Evolutionary conservation across 176 grass and related monocot genomes (phyloP).

Genomic region (Aegilops bicornis): DNA sequence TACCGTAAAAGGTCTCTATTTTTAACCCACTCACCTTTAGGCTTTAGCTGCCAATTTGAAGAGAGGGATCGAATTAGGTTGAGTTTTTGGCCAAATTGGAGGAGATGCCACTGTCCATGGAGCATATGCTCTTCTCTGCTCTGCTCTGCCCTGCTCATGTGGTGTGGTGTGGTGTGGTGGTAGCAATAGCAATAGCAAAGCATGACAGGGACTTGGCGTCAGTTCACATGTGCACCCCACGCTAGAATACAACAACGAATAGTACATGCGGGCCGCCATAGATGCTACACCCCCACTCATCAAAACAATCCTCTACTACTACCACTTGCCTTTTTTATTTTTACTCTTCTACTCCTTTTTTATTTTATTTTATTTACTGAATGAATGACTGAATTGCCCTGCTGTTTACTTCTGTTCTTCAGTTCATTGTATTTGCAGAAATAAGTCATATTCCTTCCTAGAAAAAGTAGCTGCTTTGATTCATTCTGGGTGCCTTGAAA

Average conservation of each 20-base stretch:
- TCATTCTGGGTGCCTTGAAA: not conserved
- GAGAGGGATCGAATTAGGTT: slow-evolving; percentile 13
- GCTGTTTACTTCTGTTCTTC: not conserved
- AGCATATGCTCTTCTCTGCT: slow-evolving; percentile 9
- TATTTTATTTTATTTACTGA: not conserved
- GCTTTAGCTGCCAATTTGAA: slow-evolving; percentile 1
- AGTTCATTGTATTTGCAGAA: not conserved
- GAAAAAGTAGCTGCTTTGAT: not conserved
- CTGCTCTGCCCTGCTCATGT: not conserved
- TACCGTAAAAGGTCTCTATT: no score
- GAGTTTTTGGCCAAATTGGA: slow-evolving; percentile 21
- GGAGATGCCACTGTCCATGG: slow-evolving; percentile 15
- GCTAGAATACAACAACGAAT: not conserved
- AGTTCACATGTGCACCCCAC: slow-evolving; percentile 33
- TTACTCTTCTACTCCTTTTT: not conserved
- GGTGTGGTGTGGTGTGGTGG: no score
- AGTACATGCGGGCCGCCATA: not conserved
- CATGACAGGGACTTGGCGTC: slow-evolving; percentile 36
- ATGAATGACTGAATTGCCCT: no score
- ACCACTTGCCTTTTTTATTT: slow-evolving; percentile 6
- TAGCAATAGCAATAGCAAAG: no score
- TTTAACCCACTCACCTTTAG: not conserved
- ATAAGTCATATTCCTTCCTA: no score
- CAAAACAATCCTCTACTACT: not conserved
- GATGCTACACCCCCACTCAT: not conserved